Conservation (phyloP, 1,284 basidiomycete species). For the Cryptococcus sp. region DNA sequence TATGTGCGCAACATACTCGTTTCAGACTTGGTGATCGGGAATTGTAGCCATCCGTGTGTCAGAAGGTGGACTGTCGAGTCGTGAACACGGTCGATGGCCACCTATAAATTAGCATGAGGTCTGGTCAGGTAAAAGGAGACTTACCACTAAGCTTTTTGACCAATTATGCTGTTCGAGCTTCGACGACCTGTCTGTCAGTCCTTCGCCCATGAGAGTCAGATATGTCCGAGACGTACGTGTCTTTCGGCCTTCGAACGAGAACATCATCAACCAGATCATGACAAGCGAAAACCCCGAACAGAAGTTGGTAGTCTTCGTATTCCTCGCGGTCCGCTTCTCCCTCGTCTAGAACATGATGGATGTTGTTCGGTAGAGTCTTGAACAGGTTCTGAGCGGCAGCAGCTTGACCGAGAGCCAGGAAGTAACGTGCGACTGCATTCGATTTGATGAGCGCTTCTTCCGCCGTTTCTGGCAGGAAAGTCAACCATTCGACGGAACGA, state of each 20-base stretch:
- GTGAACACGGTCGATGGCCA: constrained; percentile 46
- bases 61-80: constrained; percentile 47
- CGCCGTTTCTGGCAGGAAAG: constrained; percentile 67
- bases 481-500: constrained; percentile 91
- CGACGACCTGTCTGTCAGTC: constrained; percentile 16
- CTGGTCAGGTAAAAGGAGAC: neutral
- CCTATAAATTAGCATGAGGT: constrained; percentile 4
- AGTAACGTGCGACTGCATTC: constrained; percentile 78
- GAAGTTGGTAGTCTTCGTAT: constrained; percentile 16
- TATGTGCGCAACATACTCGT: constrained; percentile 14
- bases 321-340: constrained; percentile 52
- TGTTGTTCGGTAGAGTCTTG: constrained; percentile 61
- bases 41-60: constrained; percentile 51
- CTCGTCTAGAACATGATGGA: constrained; percentile 51
- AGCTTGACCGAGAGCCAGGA: constrained; percentile 72
- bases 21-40: constrained; percentile 28
- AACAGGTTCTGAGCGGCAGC: constrained; percentile 65
- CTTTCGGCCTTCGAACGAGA: constrained; percentile 20
- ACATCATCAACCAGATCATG: constrained; percentile 39
- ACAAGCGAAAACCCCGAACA: constrained; percentile 34
- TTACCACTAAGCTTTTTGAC: constrained; percentile 17
- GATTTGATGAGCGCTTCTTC: constrained; percentile 75
- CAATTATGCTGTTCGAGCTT: constrained; percentile 36
- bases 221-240: constrained; percentile 14
- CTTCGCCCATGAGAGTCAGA: neutral